Evolutionary conservation across 2,329 filamentous ascomycete genomes (phyloP).

Genomic region (Hypoxylon sp.): DNA sequence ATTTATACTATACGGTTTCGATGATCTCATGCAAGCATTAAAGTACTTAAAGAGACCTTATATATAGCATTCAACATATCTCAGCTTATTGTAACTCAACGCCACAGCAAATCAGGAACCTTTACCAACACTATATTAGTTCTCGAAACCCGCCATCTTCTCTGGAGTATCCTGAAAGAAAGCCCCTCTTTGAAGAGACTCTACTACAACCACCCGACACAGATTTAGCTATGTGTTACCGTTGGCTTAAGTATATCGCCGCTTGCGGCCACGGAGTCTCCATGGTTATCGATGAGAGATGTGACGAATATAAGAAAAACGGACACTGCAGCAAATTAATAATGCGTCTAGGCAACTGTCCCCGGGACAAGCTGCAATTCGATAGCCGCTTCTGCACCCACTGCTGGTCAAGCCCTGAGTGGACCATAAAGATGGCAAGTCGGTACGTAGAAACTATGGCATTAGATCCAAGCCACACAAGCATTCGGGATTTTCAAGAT

Average conservation of each 20-base stretch:
- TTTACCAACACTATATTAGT: background rate
- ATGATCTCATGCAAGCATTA: background rate
- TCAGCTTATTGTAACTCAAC: background rate
- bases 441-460: conserved; percentile 2
- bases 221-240: background rate
- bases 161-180: background rate
- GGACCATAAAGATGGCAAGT: background rate
- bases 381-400: background rate
- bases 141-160: background rate
- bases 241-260: background rate
- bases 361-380: background rate
- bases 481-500: background rate
- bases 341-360: background rate
- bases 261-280: background rate
- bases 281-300: background rate
- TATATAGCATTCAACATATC: background rate
- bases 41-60: background rate
- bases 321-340: background rate
- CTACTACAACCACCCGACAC: background rate
- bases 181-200: background rate
- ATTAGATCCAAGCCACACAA: background rate
- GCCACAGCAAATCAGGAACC: background rate
- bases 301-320: background rate
- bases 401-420: background rate
- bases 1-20: background rate